These are phyloP conservation scores for Cladosporium sp. DNA, from an alignment of 2,329 filamentous ascomycete species.

Conservation along the genomic window DNA sequence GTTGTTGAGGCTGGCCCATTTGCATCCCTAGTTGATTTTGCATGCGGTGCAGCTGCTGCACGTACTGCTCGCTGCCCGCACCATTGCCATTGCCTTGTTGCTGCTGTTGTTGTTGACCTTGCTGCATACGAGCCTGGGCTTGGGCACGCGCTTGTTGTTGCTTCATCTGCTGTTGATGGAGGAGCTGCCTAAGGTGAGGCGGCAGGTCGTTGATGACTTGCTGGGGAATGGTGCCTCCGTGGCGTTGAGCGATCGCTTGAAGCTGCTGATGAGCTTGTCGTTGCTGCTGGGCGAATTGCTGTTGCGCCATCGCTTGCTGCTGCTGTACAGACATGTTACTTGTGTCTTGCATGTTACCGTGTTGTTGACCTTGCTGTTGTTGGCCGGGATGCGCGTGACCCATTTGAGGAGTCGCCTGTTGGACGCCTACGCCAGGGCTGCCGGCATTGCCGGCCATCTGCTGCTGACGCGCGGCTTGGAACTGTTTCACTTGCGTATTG, in stretches of 20 bases:
- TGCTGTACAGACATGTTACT: constrained; percentile 14
- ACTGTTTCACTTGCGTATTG: background rate
- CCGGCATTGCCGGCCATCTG: constrained; percentile 6
- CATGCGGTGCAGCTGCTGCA: constrained; percentile 24
- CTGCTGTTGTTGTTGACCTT: constrained; percentile 13
- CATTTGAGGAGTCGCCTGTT: constrained; percentile 8
- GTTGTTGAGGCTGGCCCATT: constrained; percentile 6
- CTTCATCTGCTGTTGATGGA: constrained; percentile 32
- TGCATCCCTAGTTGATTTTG: constrained; percentile 24
- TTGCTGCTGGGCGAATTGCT: constrained; percentile 7
- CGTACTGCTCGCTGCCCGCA: constrained; percentile 18
- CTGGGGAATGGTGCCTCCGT: constrained; percentile 18
- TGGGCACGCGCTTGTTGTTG: constrained; percentile 28
- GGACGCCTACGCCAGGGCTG: constrained; percentile 7
- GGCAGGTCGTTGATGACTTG: constrained; percentile 6
- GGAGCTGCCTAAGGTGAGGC: constrained; percentile 29
- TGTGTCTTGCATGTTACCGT: constrained; percentile 21
- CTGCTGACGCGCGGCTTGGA: constrained; percentile 12
- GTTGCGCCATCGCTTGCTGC: constrained; percentile 7
- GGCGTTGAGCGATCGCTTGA: constrained; percentile 14
- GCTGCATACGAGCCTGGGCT: constrained; percentile 15
- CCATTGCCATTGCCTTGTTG: constrained; percentile 16
- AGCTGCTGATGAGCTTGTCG: constrained; percentile 15
- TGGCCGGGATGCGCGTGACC: constrained; percentile 27
- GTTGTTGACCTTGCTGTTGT: constrained; percentile 28